Evolutionary conservation across 441 rosid species (phyloP), one percentile per base, ranked within the genome.

Genomic region (Erodium moschatum): DNA sequence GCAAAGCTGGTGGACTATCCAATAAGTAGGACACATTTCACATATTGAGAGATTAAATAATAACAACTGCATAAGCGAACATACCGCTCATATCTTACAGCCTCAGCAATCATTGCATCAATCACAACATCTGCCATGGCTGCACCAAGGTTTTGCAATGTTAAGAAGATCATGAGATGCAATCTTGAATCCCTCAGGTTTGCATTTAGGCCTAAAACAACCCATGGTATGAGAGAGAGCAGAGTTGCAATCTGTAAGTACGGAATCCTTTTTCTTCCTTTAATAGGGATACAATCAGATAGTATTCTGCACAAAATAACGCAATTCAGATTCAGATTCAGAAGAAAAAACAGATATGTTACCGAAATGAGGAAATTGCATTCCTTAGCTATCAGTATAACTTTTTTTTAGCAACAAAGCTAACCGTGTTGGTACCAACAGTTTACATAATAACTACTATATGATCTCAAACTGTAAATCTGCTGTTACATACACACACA

Each of bases 71-170:
- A 52, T 52, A 18, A 15, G 60, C n/a, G 21, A 52, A 52, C 60
- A 19, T 78, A 92, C 98, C 83, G 69, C 74, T 91, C 96, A 35
- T 66, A 75, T 79, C 91, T 79, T 70, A 87, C 91, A n/a, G 97
- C 96, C 84, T 94, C 97, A 12, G 97, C 98, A 12, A 88, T 88
- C 98, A 94, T 94, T 62, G 96, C 98, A 79, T 91, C 97, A 13
- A 91, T 76, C 69, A 93, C 97, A 71, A 89, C 97, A 85, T 93
- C 96, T 44, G 96, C 95, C 96, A 91, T 89, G 7, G 97, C 97
- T 6, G 97, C 87, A 50, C 97, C 98, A 15, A 93, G 78, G 75
- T 93, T 93, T 75, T 93, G 98, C 50, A 87, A 64, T 10, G 96
- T 93, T 84, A 93, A 81, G 40, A 91, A 68, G 76, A 83, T 70